Evolutionary conservation across 2,329 filamentous ascomycete species (phyloP).

Genomic region (Exophiala calicioides): DNA sequence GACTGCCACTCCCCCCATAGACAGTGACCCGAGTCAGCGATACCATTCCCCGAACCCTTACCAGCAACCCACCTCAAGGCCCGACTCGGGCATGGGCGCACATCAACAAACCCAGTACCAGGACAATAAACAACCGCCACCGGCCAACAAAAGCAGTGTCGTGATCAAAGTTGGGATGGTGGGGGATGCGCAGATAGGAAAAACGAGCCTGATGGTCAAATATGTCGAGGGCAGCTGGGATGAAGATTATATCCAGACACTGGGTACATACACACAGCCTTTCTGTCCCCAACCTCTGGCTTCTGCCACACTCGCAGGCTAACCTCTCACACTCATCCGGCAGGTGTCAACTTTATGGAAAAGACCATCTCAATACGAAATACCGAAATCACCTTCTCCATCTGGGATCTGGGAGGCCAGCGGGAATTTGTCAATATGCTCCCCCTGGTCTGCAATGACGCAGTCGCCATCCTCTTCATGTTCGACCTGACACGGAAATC

Average conservation of each 20-base stretch:
- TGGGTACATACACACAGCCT: conserved; percentile 68
- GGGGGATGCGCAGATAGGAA: conserved; percentile 97
- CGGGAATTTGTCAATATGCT: conserved; percentile 99
- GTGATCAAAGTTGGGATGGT: conserved; percentile 99
- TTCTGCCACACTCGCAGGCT: not conserved
- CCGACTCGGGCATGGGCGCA: conserved; percentile 51
- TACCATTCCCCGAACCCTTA: conserved; percentile 46
- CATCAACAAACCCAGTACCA: conserved; percentile 51
- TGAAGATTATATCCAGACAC: conserved; percentile 98
- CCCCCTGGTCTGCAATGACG: conserved; percentile 98
- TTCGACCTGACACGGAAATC: conserved; percentile 98
- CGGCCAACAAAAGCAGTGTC: conserved; percentile 62
- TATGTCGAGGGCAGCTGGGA: conserved; percentile 99
- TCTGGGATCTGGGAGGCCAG: conserved; percentile 97
- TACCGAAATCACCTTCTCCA: conserved; percentile 98
- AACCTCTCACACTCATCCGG: conserved; percentile 29
- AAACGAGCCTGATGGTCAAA: conserved; percentile 99
- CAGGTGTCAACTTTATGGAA: conserved; percentile 99
- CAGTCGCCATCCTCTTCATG: conserved; percentile 98
- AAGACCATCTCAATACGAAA: conserved; percentile 99
- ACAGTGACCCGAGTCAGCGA: conserved; percentile 47
- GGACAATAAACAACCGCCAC: conserved; percentile 41
- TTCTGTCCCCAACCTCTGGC: not conserved
- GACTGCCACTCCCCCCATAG: conserved; percentile 49
- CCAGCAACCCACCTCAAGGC: conserved; percentile 46